A percentile compares a stretch with the other conserved stretches of the same genome.
These are phyloP conservation scores for Zopfia rhizophila DNA, from an alignment of 2,329 filamentous ascomycete species.

Conservation along the genomic window DNA sequence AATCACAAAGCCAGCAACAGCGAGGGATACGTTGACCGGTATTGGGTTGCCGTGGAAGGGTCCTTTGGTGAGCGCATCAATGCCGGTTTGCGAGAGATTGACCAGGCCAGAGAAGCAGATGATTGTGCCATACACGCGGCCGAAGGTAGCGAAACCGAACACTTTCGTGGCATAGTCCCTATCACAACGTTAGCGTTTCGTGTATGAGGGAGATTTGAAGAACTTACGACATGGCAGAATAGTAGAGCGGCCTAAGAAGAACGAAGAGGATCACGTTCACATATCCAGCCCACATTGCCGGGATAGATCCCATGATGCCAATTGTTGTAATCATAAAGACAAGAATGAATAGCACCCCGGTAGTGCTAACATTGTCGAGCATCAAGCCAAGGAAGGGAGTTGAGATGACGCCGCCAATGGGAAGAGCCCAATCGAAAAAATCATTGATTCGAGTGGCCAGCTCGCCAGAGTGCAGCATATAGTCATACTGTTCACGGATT, in stretches of 20 bases:
- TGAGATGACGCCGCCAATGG: conserved; percentile 79
- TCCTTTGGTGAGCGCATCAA: conserved; percentile 80
- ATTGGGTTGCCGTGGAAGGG: conserved; percentile 76
- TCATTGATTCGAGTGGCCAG: conserved; percentile 76
- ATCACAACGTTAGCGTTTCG: no score
- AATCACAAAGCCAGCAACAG: conserved; percentile 69
- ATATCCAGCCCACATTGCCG: conserved; percentile 76
- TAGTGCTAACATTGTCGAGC: conserved; percentile 78
- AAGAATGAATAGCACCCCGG: conserved; percentile 74
- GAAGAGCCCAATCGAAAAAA: conserved; percentile 85
- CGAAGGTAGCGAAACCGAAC: conserved; percentile 89
- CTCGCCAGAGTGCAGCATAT: conserved; percentile 71
- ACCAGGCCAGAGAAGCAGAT: conserved; percentile 84
- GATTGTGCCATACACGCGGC: conserved; percentile 87
- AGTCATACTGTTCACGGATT: conserved; percentile 81
- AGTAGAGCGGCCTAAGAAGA: conserved; percentile 86
- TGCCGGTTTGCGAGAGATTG: conserved; percentile 81
- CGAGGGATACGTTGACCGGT: conserved; percentile 77
- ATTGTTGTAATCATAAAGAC: conserved; percentile 76
- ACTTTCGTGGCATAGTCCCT: conserved; percentile 87
- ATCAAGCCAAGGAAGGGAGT: conserved; percentile 85
- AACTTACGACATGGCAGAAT: conserved; percentile 78
- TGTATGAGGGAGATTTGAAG: no score
- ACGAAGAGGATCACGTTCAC: conserved; percentile 81
- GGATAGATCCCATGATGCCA: conserved; percentile 78